Base-by-base conservation (phyloP, 306 rosid genomes). In the Fragaria vesca region DNA sequence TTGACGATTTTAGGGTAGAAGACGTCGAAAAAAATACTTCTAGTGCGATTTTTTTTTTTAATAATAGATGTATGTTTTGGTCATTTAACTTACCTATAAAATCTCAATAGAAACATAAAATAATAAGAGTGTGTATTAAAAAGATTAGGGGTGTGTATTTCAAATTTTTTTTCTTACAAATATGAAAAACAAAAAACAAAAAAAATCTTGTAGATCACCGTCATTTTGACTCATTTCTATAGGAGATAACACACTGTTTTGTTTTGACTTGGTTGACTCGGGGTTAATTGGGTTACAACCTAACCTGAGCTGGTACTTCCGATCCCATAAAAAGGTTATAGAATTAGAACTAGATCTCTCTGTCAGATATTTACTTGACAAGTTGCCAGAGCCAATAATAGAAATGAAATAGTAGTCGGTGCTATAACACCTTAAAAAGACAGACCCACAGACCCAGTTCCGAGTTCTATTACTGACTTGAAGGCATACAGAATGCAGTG, bases 361-460 rank as follows among this genome's bases (percentile, higher is more conserved):
- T 50, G 34, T 57, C 32, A 2, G 24, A 12, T 54, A 30, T n/a
- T 73, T 26, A 32, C 26, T 15, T 65, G 36, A 36, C 70, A 65
- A 66, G n/a, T 61, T 48, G 42, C 68, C 42, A 32, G 18, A 66
- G 28, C 6, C 24, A 4, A 5, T 26, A 61, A 4, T 60, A 24
- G 66, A 60, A 58, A 26, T 13, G 38, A 0, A 1, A 61, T 30
- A 61, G 9, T 63, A 30, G 69, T 63, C 69, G 69, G 69, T 63
- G 42, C 43, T 54, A 1, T 18, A 52, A 8, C 63, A 3, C 5
- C 18, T 21, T 57, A 61, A 5, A 61, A 26, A 30, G 36, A 32
- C 69, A 30, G 36, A 32, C 69, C 42, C 43, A 32, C 69, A 63
- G 5, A 63, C 43, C 69, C 69, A 63, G n/a, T 62, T 62, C 68